phyloP scores from a whole-genome alignment of 225 moss, liverwort and hornwort species.

The Sphagnum tenellum region DNA sequence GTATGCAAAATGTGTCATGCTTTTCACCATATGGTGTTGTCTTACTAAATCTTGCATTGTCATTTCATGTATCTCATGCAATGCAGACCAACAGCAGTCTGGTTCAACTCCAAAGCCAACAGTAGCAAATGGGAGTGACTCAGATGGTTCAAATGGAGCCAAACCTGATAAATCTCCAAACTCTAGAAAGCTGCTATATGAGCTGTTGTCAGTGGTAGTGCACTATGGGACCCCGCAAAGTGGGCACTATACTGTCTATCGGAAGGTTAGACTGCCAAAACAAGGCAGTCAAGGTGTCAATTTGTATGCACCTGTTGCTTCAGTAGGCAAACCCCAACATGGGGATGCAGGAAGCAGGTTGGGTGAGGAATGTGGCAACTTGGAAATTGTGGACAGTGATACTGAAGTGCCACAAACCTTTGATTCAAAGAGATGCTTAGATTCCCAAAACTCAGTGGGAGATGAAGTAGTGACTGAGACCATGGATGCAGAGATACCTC shows the following conservation, averaged over 20 bases:
- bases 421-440: constrained; percentile 7
- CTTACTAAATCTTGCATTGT: neutral
- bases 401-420: neutral
- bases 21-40: too few relatives aligned
- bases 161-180: constrained; percentile 18
- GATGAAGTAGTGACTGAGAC: neutral
- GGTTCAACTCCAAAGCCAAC: too few relatives aligned
- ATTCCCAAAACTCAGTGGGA: neutral
- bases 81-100: too few relatives aligned
- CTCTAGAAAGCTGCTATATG: constrained; percentile 55
- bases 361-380: too few relatives aligned
- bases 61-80: too few relatives aligned
- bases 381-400: too few relatives aligned
- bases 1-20: too few relatives aligned
- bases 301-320: neutral
- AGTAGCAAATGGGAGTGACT: too few relatives aligned
- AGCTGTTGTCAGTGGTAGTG: constrained; percentile 83
- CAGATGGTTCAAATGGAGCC: neutral
- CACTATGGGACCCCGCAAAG: constrained; percentile 84
- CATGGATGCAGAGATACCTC: constrained; percentile 9
- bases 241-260: constrained; percentile 91
- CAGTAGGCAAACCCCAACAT: constrained; percentile 1
- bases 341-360: too few relatives aligned
- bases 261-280: constrained; percentile 47
- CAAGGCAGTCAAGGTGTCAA: neutral